Percentiles rank a stretch among this genome's conserved stretches.
Conservation (phyloP, 2,329 filamentous ascomycete genomes). For the Colletotrichum sp. region DNA sequence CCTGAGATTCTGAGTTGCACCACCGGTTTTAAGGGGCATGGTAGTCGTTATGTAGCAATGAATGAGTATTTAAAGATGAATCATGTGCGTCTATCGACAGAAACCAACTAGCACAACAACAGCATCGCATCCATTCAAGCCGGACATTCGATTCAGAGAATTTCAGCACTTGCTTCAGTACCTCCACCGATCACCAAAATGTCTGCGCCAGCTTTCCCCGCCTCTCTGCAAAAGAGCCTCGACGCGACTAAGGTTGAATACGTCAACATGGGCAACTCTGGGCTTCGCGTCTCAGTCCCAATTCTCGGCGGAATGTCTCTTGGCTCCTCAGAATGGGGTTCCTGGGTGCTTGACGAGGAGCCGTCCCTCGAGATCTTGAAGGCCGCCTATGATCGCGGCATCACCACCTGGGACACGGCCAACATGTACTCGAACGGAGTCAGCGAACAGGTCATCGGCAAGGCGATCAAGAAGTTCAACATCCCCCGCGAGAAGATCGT, state of each 20-base stretch:
- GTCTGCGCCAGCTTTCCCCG: neutral
- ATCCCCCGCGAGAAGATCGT: constrained; percentile 71
- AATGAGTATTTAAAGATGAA: neutral
- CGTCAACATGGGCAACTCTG: constrained; percentile 35
- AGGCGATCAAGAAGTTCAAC: constrained; percentile 66
- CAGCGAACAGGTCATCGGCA: constrained; percentile 69
- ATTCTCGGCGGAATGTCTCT: constrained; percentile 22
- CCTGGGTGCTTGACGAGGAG: constrained; percentile 11
- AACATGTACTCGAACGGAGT: constrained; percentile 66
- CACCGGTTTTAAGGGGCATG: neutral
- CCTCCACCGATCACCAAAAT: neutral
- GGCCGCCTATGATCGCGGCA: constrained; percentile 20
- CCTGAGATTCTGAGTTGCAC: neutral
- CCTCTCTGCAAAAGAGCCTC: constrained; percentile 21
- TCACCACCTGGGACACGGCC: constrained; percentile 47
- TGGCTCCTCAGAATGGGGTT: constrained; percentile 15
- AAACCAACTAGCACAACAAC: neutral
- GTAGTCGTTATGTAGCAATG: neutral
- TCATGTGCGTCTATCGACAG: neutral
- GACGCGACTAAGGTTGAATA: constrained; percentile 47
- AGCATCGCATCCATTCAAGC: neutral
- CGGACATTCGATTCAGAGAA: neutral
- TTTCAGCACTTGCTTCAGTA: neutral
- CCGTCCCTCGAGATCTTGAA: constrained; percentile 16
- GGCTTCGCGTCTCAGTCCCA: constrained; percentile 8